Conservation (phyloP, 371 early-diverging fungal genomes). For the Rhizopus arrhizus region DNA sequence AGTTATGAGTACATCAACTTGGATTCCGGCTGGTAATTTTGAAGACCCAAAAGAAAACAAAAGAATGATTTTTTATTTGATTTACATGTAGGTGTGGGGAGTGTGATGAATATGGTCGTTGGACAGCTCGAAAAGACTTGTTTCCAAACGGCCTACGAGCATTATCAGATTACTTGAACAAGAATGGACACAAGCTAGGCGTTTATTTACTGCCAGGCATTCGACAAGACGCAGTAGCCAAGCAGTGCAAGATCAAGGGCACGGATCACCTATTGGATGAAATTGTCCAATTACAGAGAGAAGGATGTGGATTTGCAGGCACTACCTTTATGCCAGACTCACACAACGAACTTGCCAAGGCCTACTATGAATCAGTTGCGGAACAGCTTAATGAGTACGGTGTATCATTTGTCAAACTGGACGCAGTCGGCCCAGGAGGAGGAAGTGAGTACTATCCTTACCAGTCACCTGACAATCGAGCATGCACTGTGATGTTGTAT, state of each 20-base stretch:
- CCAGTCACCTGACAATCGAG: constrained; percentile 42
- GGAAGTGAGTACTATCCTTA: constrained; percentile 36
- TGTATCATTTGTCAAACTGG: constrained; percentile 43
- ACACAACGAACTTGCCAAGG: constrained; percentile 31
- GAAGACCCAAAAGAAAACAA: neutral
- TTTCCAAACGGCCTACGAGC: constrained; percentile 43
- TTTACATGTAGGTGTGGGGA: constrained; percentile 32
- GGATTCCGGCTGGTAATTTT: constrained; percentile 50
- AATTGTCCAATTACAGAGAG: constrained; percentile 25
- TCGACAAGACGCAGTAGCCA: constrained; percentile 37
- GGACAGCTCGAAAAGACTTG: constrained; percentile 38
- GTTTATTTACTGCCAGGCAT: constrained; percentile 50
- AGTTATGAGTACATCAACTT: constrained; percentile 48
- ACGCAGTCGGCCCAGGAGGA: constrained; percentile 48
- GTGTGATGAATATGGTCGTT: constrained; percentile 46
- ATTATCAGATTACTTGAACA: constrained; percentile 29
- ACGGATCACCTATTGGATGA: constrained; percentile 23
- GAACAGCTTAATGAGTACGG: constrained; percentile 44
- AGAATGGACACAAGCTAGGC: constrained; percentile 48
- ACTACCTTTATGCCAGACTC: constrained; percentile 46
- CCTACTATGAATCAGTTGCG: constrained; percentile 45
- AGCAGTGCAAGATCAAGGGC: constrained; percentile 28
- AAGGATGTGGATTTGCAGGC: constrained; percentile 49
- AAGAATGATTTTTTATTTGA: neutral
- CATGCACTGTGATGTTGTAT: constrained; percentile 35